Base-by-base conservation (phyloP, 1,284 basidiomycete genomes). In the Phellinidium pouzarii region DNA sequence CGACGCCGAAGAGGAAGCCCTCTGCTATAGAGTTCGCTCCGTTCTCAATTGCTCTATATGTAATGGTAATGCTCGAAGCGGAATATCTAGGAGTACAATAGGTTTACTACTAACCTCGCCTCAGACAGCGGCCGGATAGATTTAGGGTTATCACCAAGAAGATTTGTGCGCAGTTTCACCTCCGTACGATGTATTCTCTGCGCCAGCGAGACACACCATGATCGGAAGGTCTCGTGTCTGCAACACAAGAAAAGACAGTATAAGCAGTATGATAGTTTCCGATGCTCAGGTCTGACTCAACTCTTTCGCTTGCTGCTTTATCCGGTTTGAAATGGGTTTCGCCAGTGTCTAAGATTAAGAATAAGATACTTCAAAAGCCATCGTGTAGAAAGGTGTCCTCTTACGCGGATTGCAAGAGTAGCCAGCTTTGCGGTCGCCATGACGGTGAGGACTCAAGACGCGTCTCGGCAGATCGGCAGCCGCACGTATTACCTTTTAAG, bases 21-120 rank as follows among this genome's bases (percentile, higher is more conserved):
- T 94, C 91, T 0, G 91, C 91, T 9, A 94, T 71, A 14, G 84
- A 78, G 55, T 91, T 92, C 11, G 91, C 89, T 12, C 91, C 91
- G 61, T 87, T 92, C 61, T 93, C 90, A 49, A 94, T 88, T 0
- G 91, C 91, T 60, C 91, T 93, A 58, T 45, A 25, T 17, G n/a
- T 47, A n/a, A 41, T 43, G 11, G 37, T 44, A 22, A 38, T 44
- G 9, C 46, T 31, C 38, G 48, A 17, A 19, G 19, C 7, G n/a
- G 25, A 11, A 3, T 34, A 34, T 34, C 7, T 2, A 7, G 9
- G 14, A 34, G 23, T 8, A 43, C 31, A 25, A 20, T n/a, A 17
- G 19, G 20, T 34, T 26, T 41, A 42, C 41, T 12, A 71, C 76
- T 59, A 58, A 91, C 90, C 79, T 78, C 12, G 84, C 78, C 66